Conservation (phyloP, 2,329 filamentous ascomycete genomes). For the Penicillium aurantiogriseum region DNA sequence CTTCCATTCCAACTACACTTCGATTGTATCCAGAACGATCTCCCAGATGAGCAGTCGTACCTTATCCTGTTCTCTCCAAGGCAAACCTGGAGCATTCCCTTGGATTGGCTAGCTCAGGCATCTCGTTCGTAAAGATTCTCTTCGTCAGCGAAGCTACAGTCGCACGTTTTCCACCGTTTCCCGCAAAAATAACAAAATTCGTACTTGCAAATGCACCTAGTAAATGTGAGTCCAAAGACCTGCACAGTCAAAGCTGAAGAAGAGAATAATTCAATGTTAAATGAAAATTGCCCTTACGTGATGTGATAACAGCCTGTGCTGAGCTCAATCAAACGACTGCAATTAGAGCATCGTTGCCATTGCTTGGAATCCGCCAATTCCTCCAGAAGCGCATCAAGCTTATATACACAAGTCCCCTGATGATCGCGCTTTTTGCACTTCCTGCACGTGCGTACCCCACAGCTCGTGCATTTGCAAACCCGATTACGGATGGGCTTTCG, state of each 20-base stretch:
- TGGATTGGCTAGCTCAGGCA: neutral
- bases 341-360: constrained; percentile 4
- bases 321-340: constrained; percentile 5
- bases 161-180: neutral
- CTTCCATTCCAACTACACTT: neutral
- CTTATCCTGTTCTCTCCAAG: neutral
- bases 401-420: neutral
- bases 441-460: constrained; percentile 1
- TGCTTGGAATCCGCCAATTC: neutral
- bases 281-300: neutral
- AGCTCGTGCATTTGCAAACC: neutral
- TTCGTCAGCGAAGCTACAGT: neutral
- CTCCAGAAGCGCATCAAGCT: constrained; percentile 1
- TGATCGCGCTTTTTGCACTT: constrained; percentile 4
- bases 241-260: neutral
- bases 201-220: constrained; percentile 2
- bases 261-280: neutral
- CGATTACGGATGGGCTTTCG: neutral
- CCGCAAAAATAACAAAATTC: constrained; percentile 4
- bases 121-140: neutral
- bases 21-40: neutral
- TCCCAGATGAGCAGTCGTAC: neutral
- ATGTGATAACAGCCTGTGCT: constrained; percentile 3
- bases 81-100: neutral
- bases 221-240: neutral